A percentile compares a stretch with the other conserved stretches of the same genome.
phyloP scores from a whole-genome alignment of 345 rosid species.

The Arabis hirsuta region DNA sequence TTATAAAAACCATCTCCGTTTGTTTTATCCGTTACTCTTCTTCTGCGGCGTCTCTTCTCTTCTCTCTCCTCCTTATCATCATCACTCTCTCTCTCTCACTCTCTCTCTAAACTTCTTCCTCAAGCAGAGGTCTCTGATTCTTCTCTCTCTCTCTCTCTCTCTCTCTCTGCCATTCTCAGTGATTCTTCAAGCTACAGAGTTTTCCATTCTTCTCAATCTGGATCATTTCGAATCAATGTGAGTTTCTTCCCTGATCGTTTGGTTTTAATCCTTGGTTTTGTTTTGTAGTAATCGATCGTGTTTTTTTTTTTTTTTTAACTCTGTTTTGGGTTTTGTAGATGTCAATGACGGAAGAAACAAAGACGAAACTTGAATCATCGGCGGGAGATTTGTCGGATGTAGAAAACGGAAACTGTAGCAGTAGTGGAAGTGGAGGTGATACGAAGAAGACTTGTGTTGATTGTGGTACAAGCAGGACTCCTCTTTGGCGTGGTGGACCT shows the following conservation, averaged over 20 bases:
- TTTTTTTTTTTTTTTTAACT: too few species aligned
- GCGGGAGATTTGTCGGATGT: conserved; percentile 41
- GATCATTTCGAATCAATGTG: conserved; percentile 26
- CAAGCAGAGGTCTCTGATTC: neutral
- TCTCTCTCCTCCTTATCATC: conserved; percentile 42
- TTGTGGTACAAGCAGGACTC: conserved; percentile 90
- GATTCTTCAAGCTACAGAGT: neutral
- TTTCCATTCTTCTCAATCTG: neutral
- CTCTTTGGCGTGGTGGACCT: conserved; percentile 98
- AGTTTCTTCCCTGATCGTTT: conserved; percentile 12
- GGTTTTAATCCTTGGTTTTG: neutral
- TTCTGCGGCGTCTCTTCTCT: conserved; percentile 38
- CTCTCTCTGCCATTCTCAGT: conserved; percentile 2
- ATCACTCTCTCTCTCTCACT: conserved; percentile 8
- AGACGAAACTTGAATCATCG: conserved; percentile 39
- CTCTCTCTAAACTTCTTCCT: too few species aligned
- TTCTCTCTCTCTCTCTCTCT: neutral
- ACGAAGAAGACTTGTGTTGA: conserved; percentile 83
- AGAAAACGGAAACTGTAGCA: conserved; percentile 41
- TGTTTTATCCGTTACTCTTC: conserved; percentile 43
- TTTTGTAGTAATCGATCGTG: conserved; percentile 8
- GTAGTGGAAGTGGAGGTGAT: conserved; percentile 43
- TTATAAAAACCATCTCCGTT: conserved; percentile 40
- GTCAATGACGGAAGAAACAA: conserved; percentile 39
- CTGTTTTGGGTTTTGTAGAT: conserved; percentile 18